Conservation (phyloP, 2,329 filamentous ascomycete species). For the Sporothrix pallida region DNA sequence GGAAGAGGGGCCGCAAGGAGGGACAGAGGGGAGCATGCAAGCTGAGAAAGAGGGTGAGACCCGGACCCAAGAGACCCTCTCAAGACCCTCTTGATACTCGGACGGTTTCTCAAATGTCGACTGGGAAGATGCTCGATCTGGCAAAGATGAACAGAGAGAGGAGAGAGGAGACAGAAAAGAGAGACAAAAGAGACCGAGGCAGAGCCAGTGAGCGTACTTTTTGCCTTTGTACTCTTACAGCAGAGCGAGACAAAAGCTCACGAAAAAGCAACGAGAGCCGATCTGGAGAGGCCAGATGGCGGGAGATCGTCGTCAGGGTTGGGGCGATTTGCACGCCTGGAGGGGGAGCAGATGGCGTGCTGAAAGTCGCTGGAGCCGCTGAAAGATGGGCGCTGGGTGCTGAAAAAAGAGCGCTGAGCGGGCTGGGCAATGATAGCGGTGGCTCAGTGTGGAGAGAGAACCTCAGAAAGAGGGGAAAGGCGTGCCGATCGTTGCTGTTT, state of each 20-base stretch:
- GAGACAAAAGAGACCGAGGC: slow-evolving; percentile 10
- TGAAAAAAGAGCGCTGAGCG: not conserved
- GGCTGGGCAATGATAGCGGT: slow-evolving; percentile 4
- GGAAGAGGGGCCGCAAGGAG: slow-evolving; percentile 20
- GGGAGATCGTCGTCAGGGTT: slow-evolving; percentile 35
- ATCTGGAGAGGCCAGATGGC: slow-evolving; percentile 20
- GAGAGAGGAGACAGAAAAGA: not conserved
- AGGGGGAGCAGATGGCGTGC: not conserved
- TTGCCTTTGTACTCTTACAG: not conserved
- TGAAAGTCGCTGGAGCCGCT: not conserved
- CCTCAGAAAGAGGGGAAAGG: not conserved
- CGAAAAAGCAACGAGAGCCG: slow-evolving; percentile 2
- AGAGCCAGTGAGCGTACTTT: not conserved
- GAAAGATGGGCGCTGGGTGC: not conserved
- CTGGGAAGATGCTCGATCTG: slow-evolving; percentile 10
- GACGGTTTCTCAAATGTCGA: not conserved
- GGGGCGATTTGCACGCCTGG: slow-evolving; percentile 24
- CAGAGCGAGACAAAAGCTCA: not conserved
- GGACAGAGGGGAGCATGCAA: not conserved
- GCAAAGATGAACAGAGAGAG: not conserved
- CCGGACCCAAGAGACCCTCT: not conserved
- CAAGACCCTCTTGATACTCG: too few relatives aligned
- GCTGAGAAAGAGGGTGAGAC: slow-evolving; percentile 18
- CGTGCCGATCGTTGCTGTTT: slow-evolving; percentile 21
- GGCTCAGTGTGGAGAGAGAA: not conserved